phyloP scores from a whole-genome alignment of 2,329 filamentous ascomycete species.

The Aspergillus quadricinctus region DNA sequence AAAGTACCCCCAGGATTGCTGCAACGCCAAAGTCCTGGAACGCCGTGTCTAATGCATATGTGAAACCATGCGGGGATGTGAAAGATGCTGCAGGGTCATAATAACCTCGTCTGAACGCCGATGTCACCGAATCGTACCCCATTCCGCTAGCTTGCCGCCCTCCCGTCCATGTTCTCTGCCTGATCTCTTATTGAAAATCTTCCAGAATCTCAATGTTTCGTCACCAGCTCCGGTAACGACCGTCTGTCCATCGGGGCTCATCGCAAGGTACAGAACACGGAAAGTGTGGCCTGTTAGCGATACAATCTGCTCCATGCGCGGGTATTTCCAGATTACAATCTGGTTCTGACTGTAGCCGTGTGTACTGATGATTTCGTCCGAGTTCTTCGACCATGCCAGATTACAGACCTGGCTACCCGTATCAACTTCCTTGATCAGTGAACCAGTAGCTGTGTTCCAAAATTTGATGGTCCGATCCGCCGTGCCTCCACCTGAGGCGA shows the following conservation, averaged over 20 bases:
- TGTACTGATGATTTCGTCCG: slow-evolving; percentile 93
- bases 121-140: slow-evolving; percentile 69
- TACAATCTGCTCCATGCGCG: slow-evolving; percentile 94
- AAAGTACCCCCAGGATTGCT: slow-evolving; percentile 18
- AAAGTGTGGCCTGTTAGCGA: slow-evolving; percentile 95
- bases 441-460: slow-evolving; percentile 87
- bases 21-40: slow-evolving; percentile 26
- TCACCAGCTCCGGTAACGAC: slow-evolving; percentile 96
- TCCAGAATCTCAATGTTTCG: slow-evolving; percentile 95
- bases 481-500: slow-evolving; percentile 94
- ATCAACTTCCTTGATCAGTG: slow-evolving; percentile 79
- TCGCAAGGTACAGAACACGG: slow-evolving; percentile 89
- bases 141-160: slow-evolving; percentile 64
- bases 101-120: slow-evolving; percentile 2
- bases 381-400: slow-evolving; percentile 93
- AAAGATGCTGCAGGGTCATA: slow-evolving; percentile 6
- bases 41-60: slow-evolving; percentile 33
- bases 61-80: slow-evolving; percentile 13
- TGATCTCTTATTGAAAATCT: slow-evolving; percentile 81
- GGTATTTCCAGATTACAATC: slow-evolving; percentile 99
- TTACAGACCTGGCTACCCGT: slow-evolving; percentile 99
- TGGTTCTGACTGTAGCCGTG: slow-evolving; percentile 98
- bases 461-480: slow-evolving; percentile 96
- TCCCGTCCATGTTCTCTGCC: slow-evolving; percentile 65
- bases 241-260: slow-evolving; percentile 91